phyloP scores from a whole-genome alignment of 805 yeast genomes.

The Ogataea ramenticola region DNA sequence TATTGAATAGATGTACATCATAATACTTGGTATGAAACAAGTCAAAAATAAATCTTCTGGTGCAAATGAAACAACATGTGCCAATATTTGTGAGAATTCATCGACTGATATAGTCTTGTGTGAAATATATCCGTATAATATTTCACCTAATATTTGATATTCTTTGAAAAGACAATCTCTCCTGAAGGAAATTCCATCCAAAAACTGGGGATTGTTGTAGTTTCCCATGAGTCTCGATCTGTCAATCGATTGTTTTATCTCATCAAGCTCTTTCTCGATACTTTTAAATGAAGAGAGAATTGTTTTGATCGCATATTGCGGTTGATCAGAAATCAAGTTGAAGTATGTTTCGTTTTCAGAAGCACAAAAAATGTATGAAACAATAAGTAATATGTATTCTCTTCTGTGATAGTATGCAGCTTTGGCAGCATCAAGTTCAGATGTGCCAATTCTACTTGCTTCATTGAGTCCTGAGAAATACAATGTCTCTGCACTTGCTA shows the following conservation, averaged over 20 bases:
- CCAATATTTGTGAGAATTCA: conserved; percentile 33
- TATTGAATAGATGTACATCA: conserved; percentile 36
- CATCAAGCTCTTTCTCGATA: conserved; percentile 50
- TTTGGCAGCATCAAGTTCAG: conserved; percentile 54
- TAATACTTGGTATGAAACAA: conserved; percentile 57
- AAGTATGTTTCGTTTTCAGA: conserved; percentile 2
- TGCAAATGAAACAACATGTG: conserved; percentile 39
- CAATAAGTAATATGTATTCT: conserved; percentile 65
- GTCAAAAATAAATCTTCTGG: conserved; percentile 58
- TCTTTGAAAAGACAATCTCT: conserved; percentile 56
- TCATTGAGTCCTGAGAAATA: conserved; percentile 34
- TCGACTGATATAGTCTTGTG: conserved; percentile 26
- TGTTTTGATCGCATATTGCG: conserved; percentile 26
- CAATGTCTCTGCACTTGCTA: conserved; percentile 65
- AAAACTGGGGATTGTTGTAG: conserved; percentile 34
- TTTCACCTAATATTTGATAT: conserved; percentile 67
- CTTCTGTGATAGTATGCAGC: conserved; percentile 63
- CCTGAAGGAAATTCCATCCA: conserved; percentile 45
- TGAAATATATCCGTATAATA: conserved; percentile 45
- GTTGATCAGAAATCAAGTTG: conserved; percentile 4
- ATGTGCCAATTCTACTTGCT: conserved; percentile 34
- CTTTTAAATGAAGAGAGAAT: conserved; percentile 48
- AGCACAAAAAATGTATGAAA: conserved; percentile 32
- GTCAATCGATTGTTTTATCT: conserved; percentile 45
- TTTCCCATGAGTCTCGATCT: conserved; percentile 49